Percentiles rank a stretch among this genome's conserved stretches.
Evolutionary conservation across 345 rosid species (phyloP).

Genomic region (Sapria himalayana): DNA sequence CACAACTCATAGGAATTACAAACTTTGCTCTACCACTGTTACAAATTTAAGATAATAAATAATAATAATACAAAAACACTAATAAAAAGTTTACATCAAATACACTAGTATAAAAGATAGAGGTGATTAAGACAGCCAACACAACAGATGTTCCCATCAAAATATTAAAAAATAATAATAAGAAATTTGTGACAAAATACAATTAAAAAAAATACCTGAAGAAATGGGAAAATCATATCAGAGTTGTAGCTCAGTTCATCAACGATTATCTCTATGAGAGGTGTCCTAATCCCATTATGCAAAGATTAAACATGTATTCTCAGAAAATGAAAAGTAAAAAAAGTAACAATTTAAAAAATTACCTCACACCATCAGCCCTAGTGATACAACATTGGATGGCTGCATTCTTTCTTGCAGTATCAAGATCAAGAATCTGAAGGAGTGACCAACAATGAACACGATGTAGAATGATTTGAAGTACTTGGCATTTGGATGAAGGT

Average conservation of each 20-base stretch:
- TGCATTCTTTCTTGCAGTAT: constrained; percentile 46
- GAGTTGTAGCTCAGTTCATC: constrained; percentile 48
- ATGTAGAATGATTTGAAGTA: constrained; percentile 1
- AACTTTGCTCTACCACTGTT: too few species aligned
- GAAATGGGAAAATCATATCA: constrained; percentile 31
- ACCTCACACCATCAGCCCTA: constrained; percentile 77
- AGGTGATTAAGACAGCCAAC: too few species aligned
- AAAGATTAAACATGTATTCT: not conserved
- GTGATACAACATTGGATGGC: constrained; percentile 29
- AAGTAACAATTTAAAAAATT: constrained; percentile 5
- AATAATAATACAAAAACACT: too few species aligned
- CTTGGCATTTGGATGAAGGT: not conserved
- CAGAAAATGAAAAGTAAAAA: constrained; percentile 2
- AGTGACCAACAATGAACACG: not conserved
- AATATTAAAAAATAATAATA: too few species aligned
- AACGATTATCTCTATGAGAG: constrained; percentile 43
- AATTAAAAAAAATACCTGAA: constrained; percentile 23
- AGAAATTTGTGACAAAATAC: too few species aligned
- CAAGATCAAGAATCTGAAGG: constrained; percentile 65
- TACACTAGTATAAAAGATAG: not conserved
- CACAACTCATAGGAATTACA: too few species aligned
- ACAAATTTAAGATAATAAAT: too few species aligned
- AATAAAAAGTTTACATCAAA: not conserved
- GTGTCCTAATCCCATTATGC: constrained; percentile 22
- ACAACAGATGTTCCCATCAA: too few species aligned